Evolutionary conservation across 2,329 filamentous ascomycete species (phyloP).

Genomic region (Stylonectria norvegica): DNA sequence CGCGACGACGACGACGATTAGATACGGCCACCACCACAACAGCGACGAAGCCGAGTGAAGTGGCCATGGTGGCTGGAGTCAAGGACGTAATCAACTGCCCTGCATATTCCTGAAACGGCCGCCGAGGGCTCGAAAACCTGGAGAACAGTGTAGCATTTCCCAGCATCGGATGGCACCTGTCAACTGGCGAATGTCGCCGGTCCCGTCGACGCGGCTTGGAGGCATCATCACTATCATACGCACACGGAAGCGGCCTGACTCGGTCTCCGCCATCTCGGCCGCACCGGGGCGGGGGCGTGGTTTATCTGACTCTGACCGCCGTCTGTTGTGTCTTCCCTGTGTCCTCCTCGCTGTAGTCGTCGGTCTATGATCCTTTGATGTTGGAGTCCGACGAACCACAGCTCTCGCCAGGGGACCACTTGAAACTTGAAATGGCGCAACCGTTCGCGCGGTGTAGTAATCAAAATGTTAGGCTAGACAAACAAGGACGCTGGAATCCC

Average conservation of each 20-base stretch:
- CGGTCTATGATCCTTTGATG: conserved; percentile 22
- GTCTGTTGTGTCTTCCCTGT: background rate
- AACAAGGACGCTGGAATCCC: conserved; percentile 12
- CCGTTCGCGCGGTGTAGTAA: conserved; percentile 22
- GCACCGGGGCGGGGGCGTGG: conserved; percentile 12
- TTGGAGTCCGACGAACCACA: conserved; percentile 16
- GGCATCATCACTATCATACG: background rate
- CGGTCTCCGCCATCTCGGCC: background rate
- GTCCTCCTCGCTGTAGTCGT: background rate
- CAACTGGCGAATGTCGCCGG: too few species aligned
- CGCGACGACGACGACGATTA: too few species aligned
- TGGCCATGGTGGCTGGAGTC: background rate
- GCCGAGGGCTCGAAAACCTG: too few species aligned
- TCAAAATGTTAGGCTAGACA: conserved; percentile 4
- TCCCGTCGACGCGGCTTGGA: too few species aligned
- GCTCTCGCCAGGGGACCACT: conserved; percentile 15
- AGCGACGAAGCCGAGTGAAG: background rate
- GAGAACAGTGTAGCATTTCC: too few species aligned
- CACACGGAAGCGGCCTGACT: background rate
- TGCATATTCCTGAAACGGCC: too few species aligned
- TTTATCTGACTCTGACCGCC: too few species aligned
- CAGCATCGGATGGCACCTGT: too few species aligned
- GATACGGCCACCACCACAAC: too few species aligned
- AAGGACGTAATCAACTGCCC: background rate
- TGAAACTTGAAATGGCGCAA: conserved; percentile 20